Percentiles rank a stretch among this genome's conserved stretches.
These are phyloP conservation scores for Trichophyton verrucosum DNA, from an alignment of 2,329 filamentous ascomycete species.

Conservation along the genomic window DNA sequence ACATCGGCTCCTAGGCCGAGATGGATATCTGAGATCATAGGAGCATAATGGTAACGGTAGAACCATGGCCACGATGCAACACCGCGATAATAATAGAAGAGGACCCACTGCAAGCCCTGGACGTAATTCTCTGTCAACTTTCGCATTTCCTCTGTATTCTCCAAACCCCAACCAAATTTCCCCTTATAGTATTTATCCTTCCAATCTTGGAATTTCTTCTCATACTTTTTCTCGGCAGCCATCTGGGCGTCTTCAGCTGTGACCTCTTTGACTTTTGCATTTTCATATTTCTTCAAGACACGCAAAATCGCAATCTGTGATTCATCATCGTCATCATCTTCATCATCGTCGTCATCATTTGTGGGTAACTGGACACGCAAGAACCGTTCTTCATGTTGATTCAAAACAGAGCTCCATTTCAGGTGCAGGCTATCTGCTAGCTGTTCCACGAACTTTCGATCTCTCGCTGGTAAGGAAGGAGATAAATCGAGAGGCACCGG, in stretches of 20 bases:
- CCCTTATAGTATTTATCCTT: conserved; percentile 85
- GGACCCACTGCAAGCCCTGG: conserved; percentile 92
- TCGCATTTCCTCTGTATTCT: conserved; percentile 66
- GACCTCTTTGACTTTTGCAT: conserved; percentile 70
- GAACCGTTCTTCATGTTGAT: conserved; percentile 54
- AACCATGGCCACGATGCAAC: conserved; percentile 99
- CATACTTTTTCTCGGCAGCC: conserved; percentile 71
- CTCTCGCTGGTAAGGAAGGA: conserved; percentile 58
- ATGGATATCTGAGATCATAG: conserved; percentile 90
- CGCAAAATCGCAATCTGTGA: conserved; percentile 70
- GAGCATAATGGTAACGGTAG: conserved; percentile 91
- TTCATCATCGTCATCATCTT: conserved; percentile 66
- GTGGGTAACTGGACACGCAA: conserved; percentile 51
- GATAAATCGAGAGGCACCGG: conserved; percentile 58
- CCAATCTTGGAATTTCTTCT: conserved; percentile 82
- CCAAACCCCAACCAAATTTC: conserved; percentile 81
- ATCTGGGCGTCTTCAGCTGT: conserved; percentile 66
- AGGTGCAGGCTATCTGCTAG: conserved; percentile 58
- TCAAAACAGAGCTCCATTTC: conserved; percentile 51
- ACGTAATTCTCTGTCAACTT: conserved; percentile 92
- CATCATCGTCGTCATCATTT: conserved; percentile 44
- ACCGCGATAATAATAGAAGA: conserved; percentile 95
- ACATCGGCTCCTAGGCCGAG: conserved; percentile 77
- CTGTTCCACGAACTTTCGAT: conserved; percentile 87
- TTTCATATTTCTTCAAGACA: conserved; percentile 82